Evolutionary conservation across 768 basidiomycete species (phyloP), one percentile per base, ranked within the genome.

Genomic region (Boletus barrowsii): DNA sequence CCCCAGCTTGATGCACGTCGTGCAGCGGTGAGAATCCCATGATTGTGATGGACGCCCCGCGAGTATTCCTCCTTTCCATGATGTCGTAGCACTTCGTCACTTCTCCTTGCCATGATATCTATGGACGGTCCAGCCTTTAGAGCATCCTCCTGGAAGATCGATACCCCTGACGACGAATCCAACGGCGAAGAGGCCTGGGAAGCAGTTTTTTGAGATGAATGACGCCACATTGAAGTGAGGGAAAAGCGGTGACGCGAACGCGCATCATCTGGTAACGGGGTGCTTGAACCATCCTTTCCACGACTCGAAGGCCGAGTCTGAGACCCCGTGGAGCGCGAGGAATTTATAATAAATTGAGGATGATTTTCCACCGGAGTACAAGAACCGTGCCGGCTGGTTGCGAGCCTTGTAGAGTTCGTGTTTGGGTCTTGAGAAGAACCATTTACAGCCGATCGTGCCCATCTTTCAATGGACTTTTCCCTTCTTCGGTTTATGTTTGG

Each of bases 1-100:
- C 82, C 84, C 85, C 84, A 86, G 61, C 84, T 86, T 47, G 84
- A 83, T 10, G 86, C 85, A 6, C 86, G 75, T 54, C 80, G 75
- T 26, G 80, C 82, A 32, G 77, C 75, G 13, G 73, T 74, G 40
- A 78, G 62, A 48, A 54, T 47, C 8, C 72, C 67, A 41, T 63
- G 56, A 49, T 60, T 52, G 30, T 68, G 66, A 56, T 65, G 62
- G 42, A 61, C 49, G 20, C 64, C 66, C 22, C 55, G 69, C 17
- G 47, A 57, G 4, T 49, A 68, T 30, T 62, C 71, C 29, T 29
- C 29, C 41, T 62, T 65, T 42, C 63, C 68, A n/a, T 57, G 64
- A 14, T 67, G 68, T 41, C 69, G 64, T 51, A 69, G 61, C 13
- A 65, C 79, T 59, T 83, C 83, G 55, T 78, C 81, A 60, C 82